phyloP scores from a whole-genome alignment of 805 yeast genomes.

The Nakazawaea sp. region DNA sequence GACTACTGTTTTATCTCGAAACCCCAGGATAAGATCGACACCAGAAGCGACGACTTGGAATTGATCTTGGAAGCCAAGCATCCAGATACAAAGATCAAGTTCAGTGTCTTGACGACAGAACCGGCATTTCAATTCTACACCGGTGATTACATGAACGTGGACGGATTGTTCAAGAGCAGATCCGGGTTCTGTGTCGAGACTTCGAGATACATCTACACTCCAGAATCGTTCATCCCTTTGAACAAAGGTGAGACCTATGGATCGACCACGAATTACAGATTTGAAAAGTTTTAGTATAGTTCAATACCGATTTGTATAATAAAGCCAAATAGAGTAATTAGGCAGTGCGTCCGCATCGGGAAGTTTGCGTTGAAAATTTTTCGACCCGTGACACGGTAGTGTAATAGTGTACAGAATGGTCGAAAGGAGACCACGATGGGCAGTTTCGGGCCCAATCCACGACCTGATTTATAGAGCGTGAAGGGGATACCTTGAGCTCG shows the following conservation, averaged over 20 bases:
- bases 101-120: slow-evolving; percentile 48
- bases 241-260: slow-evolving; percentile 49
- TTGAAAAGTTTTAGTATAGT: too few species aligned
- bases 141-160: slow-evolving; percentile 41
- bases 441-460: too few species aligned
- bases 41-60: slow-evolving; percentile 31
- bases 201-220: slow-evolving; percentile 50
- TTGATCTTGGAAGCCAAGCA: slow-evolving; percentile 36
- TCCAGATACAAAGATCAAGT: slow-evolving; percentile 33
- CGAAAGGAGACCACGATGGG: too few species aligned
- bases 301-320: too few species aligned
- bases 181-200: slow-evolving; percentile 62
- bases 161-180: slow-evolving; percentile 25
- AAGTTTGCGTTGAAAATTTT: too few species aligned
- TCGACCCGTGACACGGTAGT: too few species aligned
- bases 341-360: too few species aligned
- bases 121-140: slow-evolving; percentile 64
- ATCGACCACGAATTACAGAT: slow-evolving; percentile 30
- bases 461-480: too few species aligned
- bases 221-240: slow-evolving; percentile 38
- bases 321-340: too few species aligned
- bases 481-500: too few species aligned
- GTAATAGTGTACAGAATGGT: too few species aligned
- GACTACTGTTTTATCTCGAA: slow-evolving; percentile 43
- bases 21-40: slow-evolving; percentile 31